Evolutionary conservation across 2,329 filamentous ascomycete species (phyloP).

Genomic region (Ascomycota sp.): DNA sequence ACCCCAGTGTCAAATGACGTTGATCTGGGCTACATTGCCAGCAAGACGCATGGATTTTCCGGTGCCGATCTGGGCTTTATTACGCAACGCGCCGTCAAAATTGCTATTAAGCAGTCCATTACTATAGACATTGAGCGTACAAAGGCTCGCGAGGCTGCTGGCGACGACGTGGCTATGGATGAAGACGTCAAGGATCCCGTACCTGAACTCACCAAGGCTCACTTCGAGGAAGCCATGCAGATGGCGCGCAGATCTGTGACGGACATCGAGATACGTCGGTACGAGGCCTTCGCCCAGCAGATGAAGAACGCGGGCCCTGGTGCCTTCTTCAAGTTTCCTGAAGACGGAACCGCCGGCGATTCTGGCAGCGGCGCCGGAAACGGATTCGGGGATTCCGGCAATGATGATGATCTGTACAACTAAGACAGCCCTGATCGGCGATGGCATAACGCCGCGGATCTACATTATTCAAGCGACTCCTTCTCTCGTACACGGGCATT

Average conservation of each 20-base stretch:
- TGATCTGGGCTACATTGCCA: slow-evolving; percentile 75
- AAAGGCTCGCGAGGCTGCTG: slow-evolving; percentile 72
- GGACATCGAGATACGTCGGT: slow-evolving; percentile 91
- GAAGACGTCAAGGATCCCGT: slow-evolving; percentile 80
- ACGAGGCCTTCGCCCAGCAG: slow-evolving; percentile 94
- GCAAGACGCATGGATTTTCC: slow-evolving; percentile 95
- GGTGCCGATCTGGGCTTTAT: slow-evolving; percentile 99
- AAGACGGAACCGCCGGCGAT: slow-evolving; percentile 44
- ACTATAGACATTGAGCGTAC: slow-evolving; percentile 65
- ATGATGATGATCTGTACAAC: slow-evolving; percentile 93
- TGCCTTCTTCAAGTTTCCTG: slow-evolving; percentile 94
- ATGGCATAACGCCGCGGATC: slow-evolving; percentile 11
- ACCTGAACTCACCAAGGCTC: slow-evolving; percentile 79
- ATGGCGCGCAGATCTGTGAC: slow-evolving; percentile 80
- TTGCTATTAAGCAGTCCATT: slow-evolving; percentile 96
- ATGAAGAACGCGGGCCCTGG: slow-evolving; percentile 96
- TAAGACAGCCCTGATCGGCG: slow-evolving; percentile 25
- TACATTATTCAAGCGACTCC: slow-evolving; percentile 23
- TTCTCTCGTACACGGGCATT: not conserved
- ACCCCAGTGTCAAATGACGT: slow-evolving; percentile 77
- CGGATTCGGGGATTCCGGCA: slow-evolving; percentile 64
- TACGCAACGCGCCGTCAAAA: slow-evolving; percentile 94
- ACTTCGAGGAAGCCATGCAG: slow-evolving; percentile 98
- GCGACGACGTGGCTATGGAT: slow-evolving; percentile 46
- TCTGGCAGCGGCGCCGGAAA: slow-evolving; percentile 31